Base-by-base conservation (phyloP, 1,139 yeast genomes). In the Kodamaea sp. region DNA sequence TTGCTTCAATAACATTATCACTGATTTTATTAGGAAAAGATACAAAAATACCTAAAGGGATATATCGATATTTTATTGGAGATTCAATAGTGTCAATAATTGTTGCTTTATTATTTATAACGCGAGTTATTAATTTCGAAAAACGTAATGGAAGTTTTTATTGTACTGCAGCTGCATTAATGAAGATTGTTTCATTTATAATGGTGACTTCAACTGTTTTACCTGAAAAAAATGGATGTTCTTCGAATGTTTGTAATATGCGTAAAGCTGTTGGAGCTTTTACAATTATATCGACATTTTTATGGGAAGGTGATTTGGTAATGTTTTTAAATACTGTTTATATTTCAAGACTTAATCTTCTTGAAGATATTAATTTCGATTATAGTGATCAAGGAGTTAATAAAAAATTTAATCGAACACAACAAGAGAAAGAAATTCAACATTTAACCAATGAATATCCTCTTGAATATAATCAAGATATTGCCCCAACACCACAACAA, bases 91-190 rank as follows among this genome's bases (percentile, higher is more conserved):
- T 70, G 24, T 60, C 73, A 2, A 46, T 67, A 5, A 54, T 58
- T 1, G 61, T 68, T 4, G 57, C 74, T 3, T 36, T 68, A 5
- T 48, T 69, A 24, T 69, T 71, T 43, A 55, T 70, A 27, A 55
- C 62, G 8, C 60, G 58, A 7, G 45, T 67, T 7, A 58, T 71
- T 37, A 66, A 65, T 40, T 70, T 67, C 41, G 75, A 70, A 42
- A 60, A 54, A 42, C 47, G 73, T 42, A 69, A 69, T 44, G 75
- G 76, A 2, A 65, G 70, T 34, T 68, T 70, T 42, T 70, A 70
- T 45, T 67, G 74, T 38, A 47, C 67, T 9, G 54, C 61, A 1
- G 68, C 73, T 2, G 53, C 63, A 30, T 25, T 67, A 4, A 45
- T 67, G 45, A 61, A 65, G 12, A 39, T 65, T n/a, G 63, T 63